Evolutionary conservation across 2,329 filamentous ascomycete species (phyloP).

Genomic region (Trichophaea hybrida): DNA sequence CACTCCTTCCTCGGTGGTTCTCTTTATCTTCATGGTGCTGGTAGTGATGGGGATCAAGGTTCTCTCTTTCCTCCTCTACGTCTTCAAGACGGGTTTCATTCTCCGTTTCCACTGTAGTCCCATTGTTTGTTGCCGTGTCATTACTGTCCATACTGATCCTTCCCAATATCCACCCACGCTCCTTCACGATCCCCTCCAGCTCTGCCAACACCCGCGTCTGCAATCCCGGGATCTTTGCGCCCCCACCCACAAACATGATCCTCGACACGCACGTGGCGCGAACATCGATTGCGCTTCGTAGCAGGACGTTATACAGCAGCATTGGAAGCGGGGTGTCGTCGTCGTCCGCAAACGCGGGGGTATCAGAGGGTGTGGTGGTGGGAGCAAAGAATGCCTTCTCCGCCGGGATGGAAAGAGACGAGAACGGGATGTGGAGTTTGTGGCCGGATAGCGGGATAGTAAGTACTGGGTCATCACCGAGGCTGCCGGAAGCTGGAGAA

Average conservation of each 20-base stretch:
- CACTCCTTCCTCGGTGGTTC: neutral
- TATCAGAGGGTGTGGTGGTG: conserved; percentile 26
- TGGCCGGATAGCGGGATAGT: conserved; percentile 30
- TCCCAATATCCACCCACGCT: conserved; percentile 46
- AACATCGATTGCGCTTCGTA: conserved; percentile 66
- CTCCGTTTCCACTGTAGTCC: neutral
- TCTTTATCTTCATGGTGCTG: neutral
- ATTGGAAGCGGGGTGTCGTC: conserved; percentile 66
- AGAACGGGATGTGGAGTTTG: conserved; percentile 52
- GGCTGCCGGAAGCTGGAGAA: neutral
- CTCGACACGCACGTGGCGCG: conserved; percentile 76
- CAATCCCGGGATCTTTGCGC: conserved; percentile 63
- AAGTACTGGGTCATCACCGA: neutral
- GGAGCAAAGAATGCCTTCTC: conserved; percentile 60
- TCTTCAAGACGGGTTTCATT: no score
- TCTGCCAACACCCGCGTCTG: conserved; percentile 65
- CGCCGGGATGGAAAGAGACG: conserved; percentile 55
- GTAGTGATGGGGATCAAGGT: neutral
- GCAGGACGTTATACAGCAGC: conserved; percentile 60
- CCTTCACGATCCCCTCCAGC: conserved; percentile 49
- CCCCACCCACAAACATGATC: conserved; percentile 73
- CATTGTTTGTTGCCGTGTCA: neutral
- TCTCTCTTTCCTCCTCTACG: neutral
- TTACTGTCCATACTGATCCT: conserved; percentile 1
- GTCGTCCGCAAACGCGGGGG: conserved; percentile 53